Base-by-base conservation (phyloP, 2,329 filamentous ascomycete genomes). In the Coniochaeta pulveracea region DNA sequence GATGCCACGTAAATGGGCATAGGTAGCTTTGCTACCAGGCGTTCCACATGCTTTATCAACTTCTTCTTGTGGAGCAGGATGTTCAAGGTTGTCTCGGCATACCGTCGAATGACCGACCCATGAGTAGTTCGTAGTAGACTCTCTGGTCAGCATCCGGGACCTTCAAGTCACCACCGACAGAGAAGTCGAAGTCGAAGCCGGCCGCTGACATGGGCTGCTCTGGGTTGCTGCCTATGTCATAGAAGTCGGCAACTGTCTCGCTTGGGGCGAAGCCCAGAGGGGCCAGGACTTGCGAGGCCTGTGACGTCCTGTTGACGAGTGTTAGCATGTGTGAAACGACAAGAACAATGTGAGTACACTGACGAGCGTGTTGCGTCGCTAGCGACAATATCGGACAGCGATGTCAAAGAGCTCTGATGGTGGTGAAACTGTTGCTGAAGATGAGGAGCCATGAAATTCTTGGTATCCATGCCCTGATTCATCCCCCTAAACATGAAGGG, bases 71-170 rank as follows among this genome's bases (percentile, higher is more conserved):
- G n/a, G n/a, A n/a, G n/a, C n/a, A n/a, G n/a, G n/a, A n/a, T n/a
- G 4, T 17, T 33, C 22, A 33, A 8, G 30, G 19, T 15, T 25
- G 19, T 14, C 25, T 19, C 6, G 30, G 15, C 5, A 22, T 16
- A 25, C 25, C 30, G 8, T 33, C 34, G 18, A 45, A 43, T 6
- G 35, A 37, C 17, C 36, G 38, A 6, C 55, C 55, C 55, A 57
- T 57, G 14, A 57, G 45, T 4, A 57, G 43, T 40, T 57, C 55
- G 30, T 57, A 57, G 19, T 56, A 57, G 4, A 52, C 51, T 31
- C 51, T 50, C 34, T 57, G 55, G 37, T 57, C 55, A 9, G 50
- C 45, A 33, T 57, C 55, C n/a, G n/a, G n/a, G 31, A 41, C 48
- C 10, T 38, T 42, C 0, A 46, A 46, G 23, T 55, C 51, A 14